Evolutionary conservation across 345 rosid genomes (phyloP).

Genomic region (Aegle marmelos): DNA sequence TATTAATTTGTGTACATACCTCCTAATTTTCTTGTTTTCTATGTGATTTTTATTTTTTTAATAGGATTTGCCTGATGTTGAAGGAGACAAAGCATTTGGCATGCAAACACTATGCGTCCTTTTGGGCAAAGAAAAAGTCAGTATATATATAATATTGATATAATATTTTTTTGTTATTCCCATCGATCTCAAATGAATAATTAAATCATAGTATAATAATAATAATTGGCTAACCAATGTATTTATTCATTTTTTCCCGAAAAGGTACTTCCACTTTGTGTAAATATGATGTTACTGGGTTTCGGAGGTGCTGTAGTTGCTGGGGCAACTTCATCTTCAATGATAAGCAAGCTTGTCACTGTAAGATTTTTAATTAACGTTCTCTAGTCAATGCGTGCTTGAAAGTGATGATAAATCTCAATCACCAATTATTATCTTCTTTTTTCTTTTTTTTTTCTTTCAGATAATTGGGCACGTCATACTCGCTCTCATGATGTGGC

Average conservation of each 20-base stretch:
- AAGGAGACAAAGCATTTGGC: background rate
- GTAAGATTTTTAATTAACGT: background rate
- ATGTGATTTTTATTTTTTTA: background rate
- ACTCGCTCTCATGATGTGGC: background rate
- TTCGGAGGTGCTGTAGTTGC: background rate
- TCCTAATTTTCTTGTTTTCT: background rate
- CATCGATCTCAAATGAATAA: no score
- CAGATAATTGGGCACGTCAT: background rate
- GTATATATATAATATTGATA: no score
- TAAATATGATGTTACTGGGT: background rate
- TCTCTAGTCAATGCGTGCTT: background rate
- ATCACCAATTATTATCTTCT: no score
- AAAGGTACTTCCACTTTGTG: background rate
- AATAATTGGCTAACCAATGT: no score
- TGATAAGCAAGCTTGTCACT: background rate
- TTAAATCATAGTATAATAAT: no score
- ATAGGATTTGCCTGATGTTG: background rate
- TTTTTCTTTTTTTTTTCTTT: background rate
- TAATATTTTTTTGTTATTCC: no score
- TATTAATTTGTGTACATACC: no score
- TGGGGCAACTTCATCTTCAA: background rate
- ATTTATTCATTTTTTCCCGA: no score
- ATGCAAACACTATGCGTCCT: background rate
- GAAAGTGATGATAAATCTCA: no score
- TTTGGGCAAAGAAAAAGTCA: background rate